Percentiles rank a stretch among this genome's conserved stretches.
Evolutionary conservation across 768 basidiomycete genomes (phyloP).

Genomic region (Mycena galopus): DNA sequence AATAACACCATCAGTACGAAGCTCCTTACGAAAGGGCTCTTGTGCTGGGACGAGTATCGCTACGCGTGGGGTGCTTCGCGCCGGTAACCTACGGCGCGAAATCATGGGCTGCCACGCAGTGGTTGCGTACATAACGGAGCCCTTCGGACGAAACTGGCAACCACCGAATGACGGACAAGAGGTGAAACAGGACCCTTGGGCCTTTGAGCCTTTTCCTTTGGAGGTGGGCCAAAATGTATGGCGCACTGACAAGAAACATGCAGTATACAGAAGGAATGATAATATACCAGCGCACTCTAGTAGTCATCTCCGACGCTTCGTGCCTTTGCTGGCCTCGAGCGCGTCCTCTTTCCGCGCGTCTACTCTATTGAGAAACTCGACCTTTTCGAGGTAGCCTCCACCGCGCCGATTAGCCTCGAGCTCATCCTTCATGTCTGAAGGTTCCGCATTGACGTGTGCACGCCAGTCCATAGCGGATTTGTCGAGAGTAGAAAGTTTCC

Average conservation of each 20-base stretch:
- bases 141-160: too few relatives aligned
- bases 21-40: too few relatives aligned
- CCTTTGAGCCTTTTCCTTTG: too few relatives aligned
- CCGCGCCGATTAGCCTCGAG: slow-evolving; percentile 80
- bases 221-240: too few relatives aligned
- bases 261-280: background rate
- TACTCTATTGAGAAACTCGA: slow-evolving; percentile 85
- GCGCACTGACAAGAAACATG: background rate
- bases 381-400: slow-evolving; percentile 87
- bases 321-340: slow-evolving; percentile 67
- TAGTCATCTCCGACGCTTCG: slow-evolving; percentile 62
- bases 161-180: too few relatives aligned
- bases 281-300: background rate
- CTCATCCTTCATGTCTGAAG: slow-evolving; percentile 69
- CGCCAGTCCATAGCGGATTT: slow-evolving; percentile 92
- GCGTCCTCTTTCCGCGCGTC: slow-evolving; percentile 77
- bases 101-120: too few relatives aligned
- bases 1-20: too few relatives aligned
- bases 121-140: too few relatives aligned
- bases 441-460: slow-evolving; percentile 65
- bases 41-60: too few relatives aligned
- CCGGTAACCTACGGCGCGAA: too few relatives aligned
- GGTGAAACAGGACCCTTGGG: too few relatives aligned
- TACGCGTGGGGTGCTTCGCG: too few relatives aligned
- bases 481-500: slow-evolving; percentile 86